Conservation (phyloP, 345 rosid genomes). For the Physaria fendleri region DNA sequence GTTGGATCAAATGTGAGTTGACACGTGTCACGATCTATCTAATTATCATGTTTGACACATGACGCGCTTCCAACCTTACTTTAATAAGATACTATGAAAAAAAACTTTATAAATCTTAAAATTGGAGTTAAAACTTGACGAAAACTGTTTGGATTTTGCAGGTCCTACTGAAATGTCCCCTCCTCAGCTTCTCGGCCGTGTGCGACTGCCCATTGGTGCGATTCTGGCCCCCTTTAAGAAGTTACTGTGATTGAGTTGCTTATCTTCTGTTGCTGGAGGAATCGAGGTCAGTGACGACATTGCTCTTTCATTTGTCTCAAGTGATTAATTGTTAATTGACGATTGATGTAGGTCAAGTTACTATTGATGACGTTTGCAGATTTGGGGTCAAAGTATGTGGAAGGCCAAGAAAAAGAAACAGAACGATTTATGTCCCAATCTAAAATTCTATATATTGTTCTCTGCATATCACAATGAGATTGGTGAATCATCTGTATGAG, state of each 20-base stretch:
- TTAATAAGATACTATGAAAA: too few species aligned
- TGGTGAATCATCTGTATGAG: neutral
- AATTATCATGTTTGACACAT: too few species aligned
- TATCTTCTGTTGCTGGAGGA: neutral
- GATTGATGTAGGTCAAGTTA: neutral
- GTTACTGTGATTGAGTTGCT: neutral
- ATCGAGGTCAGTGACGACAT: neutral
- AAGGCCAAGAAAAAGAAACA: too few species aligned
- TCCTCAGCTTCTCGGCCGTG: neutral
- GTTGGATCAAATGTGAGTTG: too few species aligned
- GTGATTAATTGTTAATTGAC: neutral
- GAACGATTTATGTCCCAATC: too few species aligned
- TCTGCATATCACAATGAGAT: neutral
- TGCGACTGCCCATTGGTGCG: neutral
- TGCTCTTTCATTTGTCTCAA: neutral
- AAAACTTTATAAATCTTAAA: too few species aligned
- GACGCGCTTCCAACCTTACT: too few species aligned
- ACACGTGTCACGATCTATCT: too few species aligned
- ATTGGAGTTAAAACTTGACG: too few species aligned
- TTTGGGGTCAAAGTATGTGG: neutral
- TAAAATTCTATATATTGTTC: neutral
- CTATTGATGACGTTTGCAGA: neutral
- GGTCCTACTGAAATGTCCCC: neutral
- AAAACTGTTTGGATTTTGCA: too few species aligned
- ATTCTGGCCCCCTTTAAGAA: neutral